These are phyloP conservation scores for Cladophialophora exuberans DNA, from an alignment of 2,329 filamentous ascomycete species.

Conservation along the genomic window DNA sequence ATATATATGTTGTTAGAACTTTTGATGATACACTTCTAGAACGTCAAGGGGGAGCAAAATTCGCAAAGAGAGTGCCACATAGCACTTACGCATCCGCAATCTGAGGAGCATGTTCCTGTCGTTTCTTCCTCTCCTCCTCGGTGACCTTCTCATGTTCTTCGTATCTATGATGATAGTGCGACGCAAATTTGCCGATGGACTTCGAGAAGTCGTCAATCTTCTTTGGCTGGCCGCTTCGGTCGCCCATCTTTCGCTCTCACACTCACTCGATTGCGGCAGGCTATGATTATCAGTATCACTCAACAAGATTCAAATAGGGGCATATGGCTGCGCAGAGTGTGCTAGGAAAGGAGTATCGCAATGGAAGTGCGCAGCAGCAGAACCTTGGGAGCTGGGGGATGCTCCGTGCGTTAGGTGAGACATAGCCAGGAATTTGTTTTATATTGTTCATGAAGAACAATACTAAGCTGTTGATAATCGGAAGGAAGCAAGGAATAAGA, in stretches of 20 bases:
- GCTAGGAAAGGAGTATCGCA: no score
- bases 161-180: slow-evolving; percentile 4
- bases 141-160: slow-evolving; percentile 14
- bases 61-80: not conserved
- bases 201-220: slow-evolving; percentile 15
- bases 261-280: no score
- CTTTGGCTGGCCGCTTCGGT: not conserved
- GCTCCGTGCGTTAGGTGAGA: no score
- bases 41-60: not conserved
- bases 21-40: not conserved
- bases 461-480: no score
- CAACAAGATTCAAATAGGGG: no score
- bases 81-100: slow-evolving; percentile 22
- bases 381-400: no score
- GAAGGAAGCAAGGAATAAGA: no score
- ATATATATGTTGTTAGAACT: not conserved
- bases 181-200: slow-evolving; percentile 14
- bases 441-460: no score
- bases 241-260: slow-evolving; percentile 10
- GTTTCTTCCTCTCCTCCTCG: slow-evolving; percentile 12
- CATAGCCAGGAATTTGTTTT: no score
- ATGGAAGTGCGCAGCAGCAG: no score
- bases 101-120: slow-evolving; percentile 12
- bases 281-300: no score
- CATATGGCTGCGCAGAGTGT: no score